Evolutionary conservation across 306 rosid genomes (phyloP).

Genomic region (Sicyos edulis): DNA sequence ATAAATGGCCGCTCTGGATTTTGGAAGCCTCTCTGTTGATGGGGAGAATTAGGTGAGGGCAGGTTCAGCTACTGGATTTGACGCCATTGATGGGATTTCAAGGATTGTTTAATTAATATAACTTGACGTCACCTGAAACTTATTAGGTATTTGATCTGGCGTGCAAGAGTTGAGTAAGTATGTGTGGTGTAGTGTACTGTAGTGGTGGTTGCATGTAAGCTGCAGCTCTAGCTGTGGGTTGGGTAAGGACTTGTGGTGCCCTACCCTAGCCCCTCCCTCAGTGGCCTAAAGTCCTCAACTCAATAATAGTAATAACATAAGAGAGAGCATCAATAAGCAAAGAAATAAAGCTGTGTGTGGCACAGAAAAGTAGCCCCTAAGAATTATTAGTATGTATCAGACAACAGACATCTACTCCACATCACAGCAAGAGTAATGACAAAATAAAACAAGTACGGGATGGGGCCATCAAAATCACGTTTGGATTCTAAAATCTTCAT

Average conservation of each 20-base stretch:
- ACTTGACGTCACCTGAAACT: constrained; percentile 10
- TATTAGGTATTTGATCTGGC: not conserved
- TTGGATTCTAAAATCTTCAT: constrained; percentile 1
- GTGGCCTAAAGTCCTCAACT: not conserved
- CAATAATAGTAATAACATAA: not conserved
- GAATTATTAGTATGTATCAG: constrained; percentile 10
- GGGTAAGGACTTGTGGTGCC: not conserved
- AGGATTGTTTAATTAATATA: not conserved
- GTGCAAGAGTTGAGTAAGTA: not conserved
- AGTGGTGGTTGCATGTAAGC: not conserved
- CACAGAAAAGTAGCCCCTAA: constrained; percentile 14
- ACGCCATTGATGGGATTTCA: constrained; percentile 5
- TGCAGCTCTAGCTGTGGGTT: not conserved
- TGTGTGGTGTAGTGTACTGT: not conserved
- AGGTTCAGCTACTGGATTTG: constrained; percentile 6
- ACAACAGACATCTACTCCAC: constrained; percentile 7
- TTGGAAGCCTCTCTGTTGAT: too few species aligned
- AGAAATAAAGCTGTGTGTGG: not conserved
- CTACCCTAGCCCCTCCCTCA: not conserved
- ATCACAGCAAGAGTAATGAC: constrained; percentile 8
- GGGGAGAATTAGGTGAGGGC: constrained; percentile 16
- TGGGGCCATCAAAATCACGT: constrained; percentile 21
- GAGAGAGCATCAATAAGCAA: constrained; percentile 1
- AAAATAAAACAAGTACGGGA: constrained; percentile 21
- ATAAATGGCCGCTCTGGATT: not conserved